Evolutionary conservation across 2,329 filamentous ascomycete species (phyloP), one percentile per base, ranked within the genome.

Genomic region (Sphaceloma murrayae): DNA sequence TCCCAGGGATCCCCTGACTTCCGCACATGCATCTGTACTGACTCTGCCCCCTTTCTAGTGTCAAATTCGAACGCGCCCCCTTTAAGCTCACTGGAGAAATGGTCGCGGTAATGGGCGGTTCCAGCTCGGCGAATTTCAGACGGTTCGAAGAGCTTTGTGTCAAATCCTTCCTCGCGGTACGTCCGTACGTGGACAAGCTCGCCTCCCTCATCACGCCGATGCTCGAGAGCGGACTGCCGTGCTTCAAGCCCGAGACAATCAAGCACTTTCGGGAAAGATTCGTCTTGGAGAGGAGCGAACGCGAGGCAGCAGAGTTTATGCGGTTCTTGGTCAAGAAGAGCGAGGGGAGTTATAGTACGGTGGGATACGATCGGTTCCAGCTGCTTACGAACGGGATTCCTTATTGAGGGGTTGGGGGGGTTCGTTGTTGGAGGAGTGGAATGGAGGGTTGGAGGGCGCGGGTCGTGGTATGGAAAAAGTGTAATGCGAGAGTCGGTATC

Each of bases 1-100:
- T n/a, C n/a, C n/a, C n/a, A n/a, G n/a, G n/a, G n/a, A n/a, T n/a
- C n/a, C n/a, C n/a, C n/a, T n/a, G n/a, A n/a, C n/a, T n/a, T n/a
- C n/a, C n/a, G n/a, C n/a, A n/a, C n/a, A n/a, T n/a, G n/a, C n/a
- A n/a, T n/a, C n/a, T n/a, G n/a, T n/a, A n/a, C n/a, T n/a, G n/a
- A n/a, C n/a, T n/a, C n/a, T n/a, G n/a, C n/a, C n/a, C n/a, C n/a
- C n/a, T n/a, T n/a, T n/a, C n/a, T n/a, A n/a, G n/a, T 10, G 87
- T 98, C 58, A 89, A 88, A 55, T 99, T 99, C 59, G 91, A 99
- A 69, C 82, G 91, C 17, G 91, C 91, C 0, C 91, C 91, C 0
- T 99, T 99, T 74, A 99, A 99, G 67, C 77, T 99, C 45, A 98
- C 91, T 1, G 76, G 79, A 5, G 91, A 99, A 62, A 98, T 98